Evolutionary conservation across 2,329 filamentous ascomycete species (phyloP).

Genomic region (Aspergillus viridinutans): DNA sequence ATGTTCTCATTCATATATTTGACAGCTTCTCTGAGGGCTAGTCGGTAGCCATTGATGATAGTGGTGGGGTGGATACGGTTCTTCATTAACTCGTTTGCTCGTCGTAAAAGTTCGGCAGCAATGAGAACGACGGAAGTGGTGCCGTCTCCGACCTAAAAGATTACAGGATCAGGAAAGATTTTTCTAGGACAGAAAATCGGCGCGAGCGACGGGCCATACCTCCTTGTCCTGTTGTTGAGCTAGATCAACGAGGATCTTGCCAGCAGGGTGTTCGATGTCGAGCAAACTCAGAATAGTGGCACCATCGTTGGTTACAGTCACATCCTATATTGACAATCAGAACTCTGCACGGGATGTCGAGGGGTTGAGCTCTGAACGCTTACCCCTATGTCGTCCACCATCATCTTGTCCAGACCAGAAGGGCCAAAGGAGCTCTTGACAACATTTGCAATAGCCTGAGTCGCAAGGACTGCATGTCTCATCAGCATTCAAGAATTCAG

Average conservation of each 20-base stretch:
- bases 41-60: slow-evolving; percentile 96
- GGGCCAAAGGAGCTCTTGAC: slow-evolving; percentile 98
- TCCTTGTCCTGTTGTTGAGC: slow-evolving; percentile 99
- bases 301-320: slow-evolving; percentile 98
- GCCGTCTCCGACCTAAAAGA: slow-evolving; percentile 74
- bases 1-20: slow-evolving; percentile 99
- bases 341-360: slow-evolving; percentile 8
- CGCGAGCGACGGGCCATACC: slow-evolving; percentile 28
- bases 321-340: slow-evolving; percentile 58
- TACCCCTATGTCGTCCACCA: slow-evolving; percentile 99
- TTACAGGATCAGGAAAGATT: slow-evolving; percentile 8
- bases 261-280: slow-evolving; percentile 95
- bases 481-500: slow-evolving; percentile 9
- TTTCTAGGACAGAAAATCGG: background rate
- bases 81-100: slow-evolving; percentile 98
- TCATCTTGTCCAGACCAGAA: slow-evolving; percentile 98
- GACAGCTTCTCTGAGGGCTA: slow-evolving; percentile 91
- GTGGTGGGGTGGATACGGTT: slow-evolving; percentile 99
- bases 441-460: slow-evolving; percentile 96
- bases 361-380: slow-evolving; percentile 30
- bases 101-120: slow-evolving; percentile 85
- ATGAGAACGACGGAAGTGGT: slow-evolving; percentile 98
- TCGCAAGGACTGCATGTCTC: slow-evolving; percentile 69
- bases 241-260: slow-evolving; percentile 96
- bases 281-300: slow-evolving; percentile 93